phyloP scores from a whole-genome alignment of 176 grass and related monocot genomes.

The Thalia dealbata region DNA sequence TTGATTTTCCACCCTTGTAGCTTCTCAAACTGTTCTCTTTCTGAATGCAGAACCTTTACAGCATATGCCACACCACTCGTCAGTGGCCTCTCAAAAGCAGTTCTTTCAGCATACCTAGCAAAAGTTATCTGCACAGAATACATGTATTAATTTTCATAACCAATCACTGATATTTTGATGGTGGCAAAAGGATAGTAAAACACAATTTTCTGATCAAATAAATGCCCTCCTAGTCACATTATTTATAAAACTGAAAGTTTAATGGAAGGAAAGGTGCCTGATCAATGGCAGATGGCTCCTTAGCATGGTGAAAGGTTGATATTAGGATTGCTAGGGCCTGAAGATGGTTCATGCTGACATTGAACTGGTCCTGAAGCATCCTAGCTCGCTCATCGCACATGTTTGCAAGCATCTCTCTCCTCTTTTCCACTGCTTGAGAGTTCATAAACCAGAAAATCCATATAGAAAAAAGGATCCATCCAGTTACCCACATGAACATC shows the following conservation, averaged over 20 bases:
- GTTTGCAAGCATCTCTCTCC: slow-evolving; percentile 52
- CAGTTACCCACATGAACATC: slow-evolving; percentile 36
- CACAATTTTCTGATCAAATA: not conserved
- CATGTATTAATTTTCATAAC: not conserved
- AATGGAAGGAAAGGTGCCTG: slow-evolving; percentile 35
- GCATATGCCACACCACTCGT: slow-evolving; percentile 98
- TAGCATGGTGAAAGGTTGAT: slow-evolving; percentile 88
- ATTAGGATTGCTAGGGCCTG: slow-evolving; percentile 93
- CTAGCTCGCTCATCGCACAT: slow-evolving; percentile 93
- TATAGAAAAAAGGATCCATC: slow-evolving; percentile 12
- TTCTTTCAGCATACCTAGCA: slow-evolving; percentile 88
- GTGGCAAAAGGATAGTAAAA: not conserved
- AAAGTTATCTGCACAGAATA: slow-evolving; percentile 57
- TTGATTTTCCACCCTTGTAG: slow-evolving; percentile 88
- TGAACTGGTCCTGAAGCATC: slow-evolving; percentile 99
- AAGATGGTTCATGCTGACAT: slow-evolving; percentile 96
- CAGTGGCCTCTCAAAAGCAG: slow-evolving; percentile 91
- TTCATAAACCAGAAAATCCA: slow-evolving; percentile 25
- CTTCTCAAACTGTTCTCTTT: slow-evolving; percentile 80
- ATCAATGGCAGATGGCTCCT: slow-evolving; percentile 76
- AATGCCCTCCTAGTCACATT: not conserved
- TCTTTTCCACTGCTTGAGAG: slow-evolving; percentile 39
- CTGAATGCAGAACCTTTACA: slow-evolving; percentile 59
- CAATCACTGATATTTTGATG: too few relatives aligned
- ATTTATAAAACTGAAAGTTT: not conserved